Percentiles rank a stretch among this genome's conserved stretches.
phyloP scores from a whole-genome alignment of 441 rosid species.

The Erodium texanum region DNA sequence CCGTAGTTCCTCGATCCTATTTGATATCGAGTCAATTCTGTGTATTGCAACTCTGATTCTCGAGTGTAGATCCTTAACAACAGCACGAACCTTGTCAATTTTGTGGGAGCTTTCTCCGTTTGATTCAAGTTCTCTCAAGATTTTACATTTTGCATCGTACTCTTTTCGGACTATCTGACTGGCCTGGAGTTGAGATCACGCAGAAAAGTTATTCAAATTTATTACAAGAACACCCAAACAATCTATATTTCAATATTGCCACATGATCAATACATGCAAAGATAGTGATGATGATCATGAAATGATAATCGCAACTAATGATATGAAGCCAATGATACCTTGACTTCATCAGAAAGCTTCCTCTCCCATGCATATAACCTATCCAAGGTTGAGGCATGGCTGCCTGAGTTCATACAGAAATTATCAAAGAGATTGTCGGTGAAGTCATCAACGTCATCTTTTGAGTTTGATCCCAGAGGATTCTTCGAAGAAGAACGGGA shows the following conservation, averaged over 20 bases:
- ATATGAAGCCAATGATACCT: constrained; percentile 39
- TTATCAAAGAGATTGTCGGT: constrained; percentile 49
- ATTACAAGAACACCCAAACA: neutral
- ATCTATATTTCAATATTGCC: neutral
- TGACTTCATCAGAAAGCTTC: constrained; percentile 97
- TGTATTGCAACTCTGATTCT: constrained; percentile 89
- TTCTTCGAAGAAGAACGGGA: constrained; percentile 70
- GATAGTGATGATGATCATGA: too few species aligned
- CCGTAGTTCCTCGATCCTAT: constrained; percentile 78
- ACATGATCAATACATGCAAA: neutral
- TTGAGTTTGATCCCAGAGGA: constrained; percentile 45
- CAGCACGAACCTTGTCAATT: constrained; percentile 78
- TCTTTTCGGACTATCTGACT: constrained; percentile 62
- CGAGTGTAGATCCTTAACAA: constrained; percentile 82
- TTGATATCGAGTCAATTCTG: constrained; percentile 78
- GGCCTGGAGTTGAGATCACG: constrained; percentile 44
- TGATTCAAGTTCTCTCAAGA: constrained; percentile 65
- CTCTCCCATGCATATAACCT: too few species aligned
- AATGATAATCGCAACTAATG: neutral
- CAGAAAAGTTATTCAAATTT: neutral
- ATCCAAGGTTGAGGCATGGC: constrained; percentile 92
- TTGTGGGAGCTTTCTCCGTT: constrained; percentile 39
- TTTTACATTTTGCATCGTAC: constrained; percentile 57
- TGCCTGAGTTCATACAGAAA: constrained; percentile 78
- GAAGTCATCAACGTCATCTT: constrained; percentile 57